A percentile compares a stretch with the other conserved stretches of the same genome.
phyloP scores from a whole-genome alignment of 257 asterid genomes.

The Gentiana macrophylla region DNA sequence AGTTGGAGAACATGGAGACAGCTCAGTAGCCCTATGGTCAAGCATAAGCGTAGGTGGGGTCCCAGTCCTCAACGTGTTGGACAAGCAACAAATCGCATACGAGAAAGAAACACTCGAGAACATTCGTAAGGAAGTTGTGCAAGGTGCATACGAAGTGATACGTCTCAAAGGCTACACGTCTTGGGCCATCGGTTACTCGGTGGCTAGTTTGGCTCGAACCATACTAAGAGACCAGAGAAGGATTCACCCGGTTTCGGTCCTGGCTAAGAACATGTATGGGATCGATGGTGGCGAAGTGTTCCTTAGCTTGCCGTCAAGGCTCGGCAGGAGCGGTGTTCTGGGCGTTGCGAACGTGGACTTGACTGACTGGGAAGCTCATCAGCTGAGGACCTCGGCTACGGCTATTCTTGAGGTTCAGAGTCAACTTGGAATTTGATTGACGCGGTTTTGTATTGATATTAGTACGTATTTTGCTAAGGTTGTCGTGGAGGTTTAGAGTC shows the following conservation, averaged over 20 bases:
- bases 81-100: constrained; percentile 58
- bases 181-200: constrained; percentile 94
- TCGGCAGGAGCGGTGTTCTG: constrained; percentile 57
- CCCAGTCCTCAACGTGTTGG: constrained; percentile 50
- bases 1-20: constrained; percentile 88
- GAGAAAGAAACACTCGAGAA: constrained; percentile 60
- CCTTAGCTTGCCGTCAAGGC: constrained; percentile 80
- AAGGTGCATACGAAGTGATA: constrained; percentile 76
- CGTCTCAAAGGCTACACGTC: constrained; percentile 83
- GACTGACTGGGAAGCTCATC: constrained; percentile 53
- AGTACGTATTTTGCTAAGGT: no score
- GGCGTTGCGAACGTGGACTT: constrained; percentile 73
- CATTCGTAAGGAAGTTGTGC: constrained; percentile 64
- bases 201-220: constrained; percentile 62
- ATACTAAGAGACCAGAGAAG: constrained; percentile 66
- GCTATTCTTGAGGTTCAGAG: constrained; percentile 65
- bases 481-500: no score
- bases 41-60: constrained; percentile 92
- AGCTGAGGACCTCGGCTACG: constrained; percentile 57
- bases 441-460: no score
- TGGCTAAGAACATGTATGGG: constrained; percentile 60
- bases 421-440: constrained; percentile 44
- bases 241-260: constrained; percentile 80
- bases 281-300: constrained; percentile 60
- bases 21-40: constrained; percentile 91